phyloP scores from a whole-genome alignment of 75 land plant genomes.

The Selaginella tamariscina region DNA sequence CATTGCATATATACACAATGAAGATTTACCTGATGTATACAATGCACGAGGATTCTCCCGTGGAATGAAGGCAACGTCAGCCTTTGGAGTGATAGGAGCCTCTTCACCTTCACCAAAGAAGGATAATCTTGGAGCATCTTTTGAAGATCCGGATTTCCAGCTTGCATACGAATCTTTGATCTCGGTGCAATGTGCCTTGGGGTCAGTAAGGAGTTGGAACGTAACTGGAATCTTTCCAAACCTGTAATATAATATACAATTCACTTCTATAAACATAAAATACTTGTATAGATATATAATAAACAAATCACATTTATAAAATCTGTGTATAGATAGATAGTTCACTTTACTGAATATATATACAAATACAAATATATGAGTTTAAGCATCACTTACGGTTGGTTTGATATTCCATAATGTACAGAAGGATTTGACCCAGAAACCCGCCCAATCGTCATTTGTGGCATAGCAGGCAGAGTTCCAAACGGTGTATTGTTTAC shows the following conservation, averaged over 20 bases:
- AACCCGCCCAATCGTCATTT: slow-evolving; percentile 72
- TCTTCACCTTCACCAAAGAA: slow-evolving; percentile 86
- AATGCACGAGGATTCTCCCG: slow-evolving; percentile 90
- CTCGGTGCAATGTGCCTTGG: slow-evolving; percentile 72
- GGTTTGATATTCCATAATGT: slow-evolving; percentile 94
- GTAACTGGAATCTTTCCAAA: slow-evolving; percentile 61
- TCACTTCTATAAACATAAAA: background rate
- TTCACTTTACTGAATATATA: background rate
- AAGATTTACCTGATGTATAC: slow-evolving; percentile 53
- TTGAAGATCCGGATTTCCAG: slow-evolving; percentile 69
- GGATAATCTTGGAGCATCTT: slow-evolving; percentile 69
- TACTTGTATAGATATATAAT: background rate
- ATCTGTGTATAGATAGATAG: too few species aligned
- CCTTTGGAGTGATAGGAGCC: slow-evolving; percentile 66
- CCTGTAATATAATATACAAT: slow-evolving; percentile 26
- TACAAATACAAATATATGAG: background rate
- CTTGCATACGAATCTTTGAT: slow-evolving; percentile 59
- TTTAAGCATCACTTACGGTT: slow-evolving; percentile 59
- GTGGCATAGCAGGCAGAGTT: slow-evolving; percentile 90
- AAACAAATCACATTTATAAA: background rate
- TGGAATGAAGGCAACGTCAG: slow-evolving; percentile 87
- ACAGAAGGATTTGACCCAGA: slow-evolving; percentile 65
- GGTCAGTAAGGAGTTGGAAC: slow-evolving; percentile 50
- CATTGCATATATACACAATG: too few species aligned
- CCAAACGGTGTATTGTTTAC: slow-evolving; percentile 71